Percentiles rank a stretch among this genome's conserved stretches.
These are phyloP conservation scores for Penicillium verrucosum DNA, from an alignment of 2,329 filamentous ascomycete species.

Conservation along the genomic window DNA sequence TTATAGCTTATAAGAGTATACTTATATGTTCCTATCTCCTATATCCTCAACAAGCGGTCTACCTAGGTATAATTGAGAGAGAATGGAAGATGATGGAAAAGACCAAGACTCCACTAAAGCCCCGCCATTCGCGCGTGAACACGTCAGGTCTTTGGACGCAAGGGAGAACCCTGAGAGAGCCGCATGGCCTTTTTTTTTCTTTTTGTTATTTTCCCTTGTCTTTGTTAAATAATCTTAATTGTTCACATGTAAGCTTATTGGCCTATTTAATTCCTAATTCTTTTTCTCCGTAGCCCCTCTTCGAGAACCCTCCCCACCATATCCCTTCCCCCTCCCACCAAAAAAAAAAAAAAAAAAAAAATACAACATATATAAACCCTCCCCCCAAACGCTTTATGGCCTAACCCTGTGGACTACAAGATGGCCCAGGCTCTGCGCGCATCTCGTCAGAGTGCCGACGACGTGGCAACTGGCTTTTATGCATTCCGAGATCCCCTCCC, in stretches of 20 bases:
- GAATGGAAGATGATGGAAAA: background rate
- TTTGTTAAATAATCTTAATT: conserved; percentile 12
- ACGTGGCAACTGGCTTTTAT: conserved; percentile 51
- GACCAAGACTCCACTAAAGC: conserved; percentile 11
- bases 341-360: background rate
- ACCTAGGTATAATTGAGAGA: background rate
- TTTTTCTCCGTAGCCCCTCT: conserved; percentile 1
- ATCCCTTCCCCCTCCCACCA: background rate
- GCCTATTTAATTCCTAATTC: background rate
- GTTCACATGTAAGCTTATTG: conserved; percentile 6
- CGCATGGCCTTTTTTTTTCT: conserved; percentile 19
- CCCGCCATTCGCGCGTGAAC: conserved; percentile 27
- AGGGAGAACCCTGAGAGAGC: conserved; percentile 19
- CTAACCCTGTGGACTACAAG: conserved; percentile 15
- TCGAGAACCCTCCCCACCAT: background rate
- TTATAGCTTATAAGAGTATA: background rate
- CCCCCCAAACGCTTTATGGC: conserved; percentile 17
- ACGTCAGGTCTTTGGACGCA: conserved; percentile 22
- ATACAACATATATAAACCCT: background rate
- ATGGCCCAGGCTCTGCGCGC: conserved; percentile 45
- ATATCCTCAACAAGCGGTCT: background rate
- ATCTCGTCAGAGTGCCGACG: conserved; percentile 50
- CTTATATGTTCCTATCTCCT: background rate
- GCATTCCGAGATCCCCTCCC: conserved; percentile 51
- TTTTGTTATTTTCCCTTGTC: background rate